Base-by-base conservation (phyloP, 345 rosid genomes). In the Salix dunnii region DNA sequence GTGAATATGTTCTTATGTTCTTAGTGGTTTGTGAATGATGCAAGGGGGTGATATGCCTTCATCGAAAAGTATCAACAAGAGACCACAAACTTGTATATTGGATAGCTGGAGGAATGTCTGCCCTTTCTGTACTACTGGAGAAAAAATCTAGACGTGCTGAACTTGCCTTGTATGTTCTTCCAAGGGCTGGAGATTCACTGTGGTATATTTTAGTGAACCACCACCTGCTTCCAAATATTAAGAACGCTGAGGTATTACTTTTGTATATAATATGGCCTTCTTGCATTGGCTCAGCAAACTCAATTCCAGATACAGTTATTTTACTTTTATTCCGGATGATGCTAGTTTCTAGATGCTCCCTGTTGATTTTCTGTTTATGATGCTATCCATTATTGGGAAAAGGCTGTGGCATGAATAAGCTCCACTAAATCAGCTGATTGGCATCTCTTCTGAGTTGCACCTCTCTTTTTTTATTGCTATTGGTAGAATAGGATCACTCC, bases 1-100 rank as follows among this genome's bases (percentile, higher is more conserved):
- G 23, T 43, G 25, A 51, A 70, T 78, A 30, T 58, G 68, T 75
- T 80, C 71, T 82, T 72, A 23, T 55, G 67, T 75, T 80, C 72
- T 82, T 76, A 77, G 66, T 49, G 9, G 58, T 74, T 70, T 65
- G 71, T 81, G 71, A 58, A 73, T 81, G 76, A 74, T 82, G 68
- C 79, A 80, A 93, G 99, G 96, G 84, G 51, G 95, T 88, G 78
- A 96, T 94, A 86, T 96, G 99, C 84, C 27, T 84, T 66, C 99
- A 96, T 74, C 88, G 98, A 84, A 94, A 96, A 87, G 84, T 92
- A 28, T 91, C 97, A 71, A 77, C 87, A 18, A 86, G 77, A 77
- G 99, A 96, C 90, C 99, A 96, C 90, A 96, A 96, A 87, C 90
- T 96, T 60, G 90, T 92, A 49, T 96, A 91, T 82, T 96, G 97